These are phyloP conservation scores for Phialemoniopsis sp. DNA, from an alignment of 2,329 filamentous ascomycete species.

Conservation along the genomic window DNA sequence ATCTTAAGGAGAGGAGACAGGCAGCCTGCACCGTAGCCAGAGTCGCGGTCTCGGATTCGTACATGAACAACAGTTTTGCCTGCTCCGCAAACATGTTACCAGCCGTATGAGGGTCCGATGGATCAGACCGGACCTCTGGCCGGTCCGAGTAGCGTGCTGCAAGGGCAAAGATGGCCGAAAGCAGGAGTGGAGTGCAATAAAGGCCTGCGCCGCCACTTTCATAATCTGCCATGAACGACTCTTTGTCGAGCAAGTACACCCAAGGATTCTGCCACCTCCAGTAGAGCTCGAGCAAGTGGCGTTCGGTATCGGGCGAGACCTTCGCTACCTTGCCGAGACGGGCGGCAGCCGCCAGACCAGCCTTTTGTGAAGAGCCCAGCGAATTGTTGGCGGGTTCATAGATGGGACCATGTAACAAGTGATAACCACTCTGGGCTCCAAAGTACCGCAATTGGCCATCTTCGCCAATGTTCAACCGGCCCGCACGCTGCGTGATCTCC, in stretches of 20 bases:
- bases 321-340: too few relatives aligned
- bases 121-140: conserved; percentile 9
- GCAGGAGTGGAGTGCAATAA: conserved; percentile 14
- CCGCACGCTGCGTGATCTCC: not conserved
- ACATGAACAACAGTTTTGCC: conserved; percentile 13
- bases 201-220: conserved; percentile 6
- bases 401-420: not conserved
- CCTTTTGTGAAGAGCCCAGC: not conserved
- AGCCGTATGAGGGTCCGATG: conserved; percentile 13
- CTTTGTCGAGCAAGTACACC: conserved; percentile 17
- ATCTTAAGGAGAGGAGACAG: conserved; percentile 6
- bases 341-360: conserved; percentile 8
- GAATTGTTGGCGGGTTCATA: too few relatives aligned
- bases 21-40: conserved; percentile 16
- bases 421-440: not conserved
- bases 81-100: conserved; percentile 13
- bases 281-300: conserved; percentile 17
- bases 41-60: conserved; percentile 15
- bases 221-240: conserved; percentile 11
- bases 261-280: conserved; percentile 20
- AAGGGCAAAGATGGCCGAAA: conserved; percentile 14
- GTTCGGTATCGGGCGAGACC: conserved; percentile 3
- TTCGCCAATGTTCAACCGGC: conserved; percentile 1
- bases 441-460: conserved; percentile 1
- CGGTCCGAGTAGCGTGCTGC: conserved; percentile 16